Conservation (phyloP, 225 moss, liverwort and hornwort genomes). For the Asterella californica region DNA sequence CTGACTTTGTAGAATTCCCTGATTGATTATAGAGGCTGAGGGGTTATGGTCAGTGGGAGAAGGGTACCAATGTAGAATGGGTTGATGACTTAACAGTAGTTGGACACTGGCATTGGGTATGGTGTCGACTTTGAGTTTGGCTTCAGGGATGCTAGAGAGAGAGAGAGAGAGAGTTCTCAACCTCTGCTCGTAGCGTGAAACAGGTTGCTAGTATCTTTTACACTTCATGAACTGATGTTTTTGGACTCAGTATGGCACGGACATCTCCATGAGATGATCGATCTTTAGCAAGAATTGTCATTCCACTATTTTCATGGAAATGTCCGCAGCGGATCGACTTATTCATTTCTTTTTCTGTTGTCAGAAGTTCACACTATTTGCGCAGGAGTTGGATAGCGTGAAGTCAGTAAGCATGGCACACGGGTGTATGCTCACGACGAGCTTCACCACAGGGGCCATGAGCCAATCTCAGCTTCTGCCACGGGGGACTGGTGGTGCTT, state of each 20-base stretch:
- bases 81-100: too few relatives aligned
- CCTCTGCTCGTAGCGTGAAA: not conserved
- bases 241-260: not conserved
- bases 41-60: too few relatives aligned
- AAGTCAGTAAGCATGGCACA: constrained; percentile 19
- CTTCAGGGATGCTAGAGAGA: too few relatives aligned
- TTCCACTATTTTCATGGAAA: not conserved
- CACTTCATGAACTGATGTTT: not conserved
- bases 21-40: too few relatives aligned
- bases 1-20: too few relatives aligned
- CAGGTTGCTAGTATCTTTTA: too few relatives aligned
- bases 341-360: not conserved
- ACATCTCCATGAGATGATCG: not conserved
- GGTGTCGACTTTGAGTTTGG: too few relatives aligned
- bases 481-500: constrained; percentile 19
- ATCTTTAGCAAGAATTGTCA: not conserved
- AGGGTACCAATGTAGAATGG: too few relatives aligned
- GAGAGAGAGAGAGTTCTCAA: not conserved
- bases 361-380: not conserved
- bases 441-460: constrained; percentile 20
- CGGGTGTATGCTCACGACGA: constrained; percentile 14
- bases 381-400: constrained; percentile 2
- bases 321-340: not conserved
- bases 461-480: constrained; percentile 32
- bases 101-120: too few relatives aligned